Evolutionary conservation across 805 yeast genomes (phyloP).

Genomic region (Tetrapisispora taiwanensis): DNA sequence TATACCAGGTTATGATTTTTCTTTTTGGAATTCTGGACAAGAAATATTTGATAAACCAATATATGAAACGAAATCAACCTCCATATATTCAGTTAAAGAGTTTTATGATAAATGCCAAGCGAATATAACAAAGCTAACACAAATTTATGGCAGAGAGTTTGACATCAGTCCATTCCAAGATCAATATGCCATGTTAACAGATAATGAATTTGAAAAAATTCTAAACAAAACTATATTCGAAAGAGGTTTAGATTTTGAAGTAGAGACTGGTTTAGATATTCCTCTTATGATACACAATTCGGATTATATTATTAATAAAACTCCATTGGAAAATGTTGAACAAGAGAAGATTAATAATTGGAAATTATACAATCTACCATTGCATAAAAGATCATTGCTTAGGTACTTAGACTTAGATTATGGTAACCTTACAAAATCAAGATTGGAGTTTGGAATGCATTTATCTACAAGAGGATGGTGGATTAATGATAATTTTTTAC

Average conservation of each 20-base stretch:
- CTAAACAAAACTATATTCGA: slow-evolving; percentile 35
- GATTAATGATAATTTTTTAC: slow-evolving; percentile 51
- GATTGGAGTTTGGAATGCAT: slow-evolving; percentile 42
- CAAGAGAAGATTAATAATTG: slow-evolving; percentile 31
- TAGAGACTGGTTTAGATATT: slow-evolving; percentile 30
- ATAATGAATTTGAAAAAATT: slow-evolving; percentile 29
- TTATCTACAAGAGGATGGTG: slow-evolving; percentile 49
- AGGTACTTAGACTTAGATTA: slow-evolving; percentile 36
- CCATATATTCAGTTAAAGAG: slow-evolving; percentile 46
- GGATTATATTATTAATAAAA: background rate
- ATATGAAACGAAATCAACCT: slow-evolving; percentile 35
- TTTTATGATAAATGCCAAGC: slow-evolving; percentile 46
- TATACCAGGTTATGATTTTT: slow-evolving; percentile 34
- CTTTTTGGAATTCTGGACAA: slow-evolving; percentile 35
- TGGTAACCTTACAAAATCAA: slow-evolving; percentile 34
- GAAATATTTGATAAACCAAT: slow-evolving; percentile 33
- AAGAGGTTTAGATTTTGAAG: slow-evolving; percentile 24
- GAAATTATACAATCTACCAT: slow-evolving; percentile 49
- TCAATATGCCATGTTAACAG: slow-evolving; percentile 4
- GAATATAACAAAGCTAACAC: slow-evolving; percentile 24
- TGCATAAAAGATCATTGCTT: slow-evolving; percentile 40
- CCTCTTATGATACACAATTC: slow-evolving; percentile 31
- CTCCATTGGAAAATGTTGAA: background rate
- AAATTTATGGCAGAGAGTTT: slow-evolving; percentile 14
- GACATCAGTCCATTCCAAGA: slow-evolving; percentile 3